Evolutionary conservation across 1,284 basidiomycete species (phyloP).

Genomic region (Vanrija sp.): DNA sequence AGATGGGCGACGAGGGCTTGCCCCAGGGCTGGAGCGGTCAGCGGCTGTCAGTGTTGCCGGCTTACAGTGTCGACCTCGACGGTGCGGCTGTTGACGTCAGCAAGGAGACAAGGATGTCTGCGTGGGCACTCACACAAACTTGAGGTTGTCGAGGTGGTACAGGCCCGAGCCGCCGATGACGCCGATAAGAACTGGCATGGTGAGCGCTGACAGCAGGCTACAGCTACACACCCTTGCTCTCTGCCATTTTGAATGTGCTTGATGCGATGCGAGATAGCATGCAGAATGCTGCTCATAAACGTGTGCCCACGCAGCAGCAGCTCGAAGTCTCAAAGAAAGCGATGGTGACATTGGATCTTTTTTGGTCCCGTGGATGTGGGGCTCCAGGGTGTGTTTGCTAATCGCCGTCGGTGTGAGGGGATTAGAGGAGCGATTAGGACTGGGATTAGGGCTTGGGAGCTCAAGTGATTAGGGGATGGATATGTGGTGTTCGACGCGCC

Average conservation of each 20-base stretch:
- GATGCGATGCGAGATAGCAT: neutral
- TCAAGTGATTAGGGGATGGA: too few species aligned
- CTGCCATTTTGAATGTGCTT: constrained; percentile 3
- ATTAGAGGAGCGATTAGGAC: too few species aligned
- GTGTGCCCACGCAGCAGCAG: neutral
- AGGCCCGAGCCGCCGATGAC: constrained; percentile 81
- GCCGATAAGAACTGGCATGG: constrained; percentile 63
- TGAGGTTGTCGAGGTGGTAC: constrained; percentile 86
- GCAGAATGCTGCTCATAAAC: neutral
- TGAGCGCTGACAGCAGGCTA: neutral
- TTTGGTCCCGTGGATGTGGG: too few species aligned
- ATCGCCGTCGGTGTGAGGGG: too few species aligned
- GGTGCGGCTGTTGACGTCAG: constrained; percentile 55
- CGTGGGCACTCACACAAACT: constrained; percentile 57
- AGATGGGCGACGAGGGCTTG: constrained; percentile 82
- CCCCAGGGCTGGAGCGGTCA: constrained; percentile 76
- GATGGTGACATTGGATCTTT: too few species aligned
- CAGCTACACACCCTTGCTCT: constrained; percentile 5
- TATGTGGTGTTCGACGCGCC: too few species aligned
- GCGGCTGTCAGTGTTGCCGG: neutral
- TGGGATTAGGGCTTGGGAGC: too few species aligned
- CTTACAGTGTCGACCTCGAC: constrained; percentile 51
- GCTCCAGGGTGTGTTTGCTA: too few species aligned
- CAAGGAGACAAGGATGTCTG: neutral
- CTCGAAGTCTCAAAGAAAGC: too few species aligned